Evolutionary conservation across 2,329 filamentous ascomycete genomes (phyloP), one percentile per base, ranked within the genome.

Genomic region (Apiospora marii): DNA sequence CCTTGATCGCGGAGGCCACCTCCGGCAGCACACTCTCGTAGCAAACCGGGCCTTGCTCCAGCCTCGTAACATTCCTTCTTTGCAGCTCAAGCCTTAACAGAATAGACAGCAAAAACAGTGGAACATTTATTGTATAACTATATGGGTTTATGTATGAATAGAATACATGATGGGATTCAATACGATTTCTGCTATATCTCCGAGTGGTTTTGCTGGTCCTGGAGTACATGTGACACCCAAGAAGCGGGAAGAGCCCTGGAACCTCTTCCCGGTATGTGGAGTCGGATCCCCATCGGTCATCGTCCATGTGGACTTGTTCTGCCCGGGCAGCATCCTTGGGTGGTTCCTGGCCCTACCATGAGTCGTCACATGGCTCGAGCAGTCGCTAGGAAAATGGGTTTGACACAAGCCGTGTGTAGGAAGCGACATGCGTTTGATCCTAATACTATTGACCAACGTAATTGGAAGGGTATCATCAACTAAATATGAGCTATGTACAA

Each of bases 391-490:
- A 7, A 58, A 14, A 22, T 58, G 24, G 51, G 13, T 8, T 34
- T 6, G 27, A 34, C 12, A 61, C 16, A 61, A 37, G 53, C 30
- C 16, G 37, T 13, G 19, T 24, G 41, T 24, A n/a, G 58, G 27
- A 51, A 51, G 4, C 3, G 27, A 49, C 16, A 48, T 48, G 19
- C 14, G 8, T 24, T 51, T 27, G 24, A 34, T 61, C 53, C 51
- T 37, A 37, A 37, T 61, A 41, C 22, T 41, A 41, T 14, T 64
- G 58, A 10, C 34, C 22, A 64, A 64, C 8, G n/a, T 37, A 64
- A 41, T 64, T 64, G 58, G 58, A 64, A 49, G 67, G 67, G 67
- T 69, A 69, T 69, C 67, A 69, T 69, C 67, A 69, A 49, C 67
- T 34, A 69, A 69, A 69, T n/a, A 27, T 46, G 30, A 64, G 41